Evolutionary conservation across 495 filamentous ascomycete genomes (phyloP).

Genomic region (Daldinia caldariorum): DNA sequence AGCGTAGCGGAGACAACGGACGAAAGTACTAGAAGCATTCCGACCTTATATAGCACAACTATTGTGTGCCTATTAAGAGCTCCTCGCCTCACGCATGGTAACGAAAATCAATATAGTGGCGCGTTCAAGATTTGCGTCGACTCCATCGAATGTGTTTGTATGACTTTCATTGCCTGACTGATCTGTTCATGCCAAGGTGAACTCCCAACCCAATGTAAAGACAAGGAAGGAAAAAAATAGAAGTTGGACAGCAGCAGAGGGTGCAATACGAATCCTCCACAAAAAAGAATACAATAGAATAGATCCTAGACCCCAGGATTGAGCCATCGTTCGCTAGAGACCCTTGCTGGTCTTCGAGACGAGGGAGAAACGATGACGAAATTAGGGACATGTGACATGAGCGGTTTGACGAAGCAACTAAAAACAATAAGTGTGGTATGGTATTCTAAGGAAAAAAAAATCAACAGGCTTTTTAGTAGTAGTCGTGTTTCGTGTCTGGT

Average conservation of each 20-base stretch:
- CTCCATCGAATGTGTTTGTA: constrained; percentile 1
- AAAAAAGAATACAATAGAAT: constrained; percentile 26
- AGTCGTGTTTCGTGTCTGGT: constrained; percentile 47
- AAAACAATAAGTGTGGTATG: constrained; percentile 29
- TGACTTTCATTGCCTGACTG: constrained; percentile 5
- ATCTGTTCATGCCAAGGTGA: constrained; percentile 10
- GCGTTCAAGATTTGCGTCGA: constrained; percentile 1
- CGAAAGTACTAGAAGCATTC: neutral
- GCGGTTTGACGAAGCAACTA: constrained; percentile 23
- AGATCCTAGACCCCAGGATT: constrained; percentile 17
- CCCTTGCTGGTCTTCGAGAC: neutral
- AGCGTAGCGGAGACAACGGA: neutral
- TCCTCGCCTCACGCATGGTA: neutral
- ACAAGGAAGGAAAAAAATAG: constrained; percentile 21
- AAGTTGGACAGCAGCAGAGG: constrained; percentile 5
- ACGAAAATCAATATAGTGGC: neutral
- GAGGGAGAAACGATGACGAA: constrained; percentile 2
- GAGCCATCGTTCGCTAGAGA: constrained; percentile 2
- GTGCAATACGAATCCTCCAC: constrained; percentile 14
- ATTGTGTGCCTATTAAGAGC: constrained; percentile 30
- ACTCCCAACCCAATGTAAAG: neutral
- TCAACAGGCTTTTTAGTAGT: constrained; percentile 40
- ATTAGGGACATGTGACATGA: constrained; percentile 30
- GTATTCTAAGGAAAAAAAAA: constrained; percentile 36
- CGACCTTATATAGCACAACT: neutral